Evolutionary conservation across 179 eudicot genomes (phyloP).

Genomic region (Spinacia oleracea): DNA sequence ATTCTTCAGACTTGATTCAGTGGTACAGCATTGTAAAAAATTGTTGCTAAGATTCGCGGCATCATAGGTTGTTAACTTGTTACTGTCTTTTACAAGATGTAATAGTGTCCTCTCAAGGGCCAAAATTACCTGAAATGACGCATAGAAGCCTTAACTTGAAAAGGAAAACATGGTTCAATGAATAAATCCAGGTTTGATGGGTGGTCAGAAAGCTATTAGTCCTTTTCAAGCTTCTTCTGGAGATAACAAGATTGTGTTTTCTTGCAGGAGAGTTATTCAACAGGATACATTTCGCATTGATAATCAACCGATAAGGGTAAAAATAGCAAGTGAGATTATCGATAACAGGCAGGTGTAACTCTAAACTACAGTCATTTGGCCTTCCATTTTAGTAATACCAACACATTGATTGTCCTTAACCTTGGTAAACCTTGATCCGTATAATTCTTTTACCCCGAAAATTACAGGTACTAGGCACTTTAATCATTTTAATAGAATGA

Average conservation of each 20-base stretch:
- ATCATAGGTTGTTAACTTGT: background rate
- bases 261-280: background rate
- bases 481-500: background rate
- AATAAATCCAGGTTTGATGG: background rate
- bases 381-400: background rate
- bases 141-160: background rate
- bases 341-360: background rate
- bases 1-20: background rate
- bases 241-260: background rate
- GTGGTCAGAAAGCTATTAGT: background rate
- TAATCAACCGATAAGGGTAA: background rate
- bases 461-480: background rate
- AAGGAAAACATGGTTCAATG: background rate
- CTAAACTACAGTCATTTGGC: background rate
- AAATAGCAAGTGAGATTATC: background rate
- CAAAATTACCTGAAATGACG: background rate
- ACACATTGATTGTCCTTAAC: background rate
- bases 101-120: background rate
- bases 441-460: background rate
- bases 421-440: background rate
- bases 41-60: background rate
- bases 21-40: background rate
- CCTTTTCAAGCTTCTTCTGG: background rate
- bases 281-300: background rate
- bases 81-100: background rate